Evolutionary conservation across 2,329 filamentous ascomycete species (phyloP), one percentile per base, ranked within the genome.

Genomic region (Cytospora piceae): DNA sequence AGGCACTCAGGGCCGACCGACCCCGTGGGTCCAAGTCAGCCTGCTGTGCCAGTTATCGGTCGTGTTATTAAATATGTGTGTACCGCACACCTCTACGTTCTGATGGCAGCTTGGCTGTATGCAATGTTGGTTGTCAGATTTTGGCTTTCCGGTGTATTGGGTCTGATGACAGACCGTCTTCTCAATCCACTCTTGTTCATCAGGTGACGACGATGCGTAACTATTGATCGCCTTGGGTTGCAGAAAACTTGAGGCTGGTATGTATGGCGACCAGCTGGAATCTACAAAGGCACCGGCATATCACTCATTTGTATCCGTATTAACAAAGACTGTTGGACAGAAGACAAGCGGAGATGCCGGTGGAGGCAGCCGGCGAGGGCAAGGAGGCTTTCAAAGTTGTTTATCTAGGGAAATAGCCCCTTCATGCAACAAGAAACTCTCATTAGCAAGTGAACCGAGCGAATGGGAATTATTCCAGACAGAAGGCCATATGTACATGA

Each of bases 371-470:
- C 32, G 17, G 39, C 7, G 39, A 42, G 39, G 17, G 39, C 17
- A 42, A 15, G 17, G 39, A 20, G 17, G 15, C 15, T 42, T 3
- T 42, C 6, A 15, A 42, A 15, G 8, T 34, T 34, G 32, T 34
- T 5, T 34, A 11, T 34, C 8, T 42, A 5, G 8, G 17, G 8
- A 42, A 39, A 20, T 6, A 15, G 12, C 20, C 24, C 17, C 46
- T 24, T 46, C 4, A 55, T 22, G 20, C 12, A 53, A 42, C 34
- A 42, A 34, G 34, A 51, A 65, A 55, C 3, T 65, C 22, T 55
- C 37, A 61, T 58, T 51, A 52, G 59, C 62, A 67, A 46, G 57
- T 55, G 42, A 56, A 51, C 42, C 55, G 55, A 46, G 37, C 42
- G 20, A 24, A 31, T 61, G 34, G 57, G n/a, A 34, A 51, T 29